Conservation (phyloP, 805 yeast species). For the Kazachstania psychrophila region DNA sequence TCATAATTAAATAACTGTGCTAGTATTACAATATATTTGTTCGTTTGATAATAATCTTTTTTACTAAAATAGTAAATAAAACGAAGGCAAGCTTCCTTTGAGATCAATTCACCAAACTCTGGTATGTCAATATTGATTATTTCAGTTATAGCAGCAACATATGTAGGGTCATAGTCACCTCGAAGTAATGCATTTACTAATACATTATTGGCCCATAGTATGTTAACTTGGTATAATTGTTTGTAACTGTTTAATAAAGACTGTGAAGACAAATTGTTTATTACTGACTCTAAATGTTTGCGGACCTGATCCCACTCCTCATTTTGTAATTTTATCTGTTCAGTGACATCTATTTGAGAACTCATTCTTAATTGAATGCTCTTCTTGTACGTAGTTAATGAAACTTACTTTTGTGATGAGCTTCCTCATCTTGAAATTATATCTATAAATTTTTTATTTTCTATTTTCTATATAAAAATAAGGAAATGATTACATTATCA, state of each 20-base stretch:
- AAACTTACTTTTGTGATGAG: too few species aligned
- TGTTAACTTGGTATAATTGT: slow-evolving; percentile 47
- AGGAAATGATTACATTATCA: too few species aligned
- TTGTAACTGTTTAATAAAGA: slow-evolving; percentile 43
- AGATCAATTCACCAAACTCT: slow-evolving; percentile 1
- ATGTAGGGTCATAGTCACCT: slow-evolving; percentile 33
- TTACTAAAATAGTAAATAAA: slow-evolving; percentile 1
- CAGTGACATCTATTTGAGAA: too few species aligned
- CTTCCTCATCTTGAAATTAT: too few species aligned
- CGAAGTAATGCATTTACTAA: slow-evolving; percentile 42
- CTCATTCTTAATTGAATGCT: too few species aligned
- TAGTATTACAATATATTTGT: background rate
- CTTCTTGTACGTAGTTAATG: too few species aligned
- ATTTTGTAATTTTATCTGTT: too few species aligned
- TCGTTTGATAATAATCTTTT: background rate
- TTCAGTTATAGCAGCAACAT: background rate
- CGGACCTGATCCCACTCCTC: slow-evolving; percentile 49
- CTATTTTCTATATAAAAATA: too few species aligned
- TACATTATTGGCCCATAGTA: slow-evolving; percentile 53
- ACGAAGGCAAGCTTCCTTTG: background rate
- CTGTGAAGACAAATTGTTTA: slow-evolving; percentile 1
- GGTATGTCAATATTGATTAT: slow-evolving; percentile 30
- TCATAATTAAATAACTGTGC: slow-evolving; percentile 44
- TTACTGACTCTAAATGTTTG: slow-evolving; percentile 35
- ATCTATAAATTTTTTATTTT: too few species aligned